Evolutionary conservation across 495 filamentous ascomycete species (phyloP).

Genomic region (Daldinia childiae): DNA sequence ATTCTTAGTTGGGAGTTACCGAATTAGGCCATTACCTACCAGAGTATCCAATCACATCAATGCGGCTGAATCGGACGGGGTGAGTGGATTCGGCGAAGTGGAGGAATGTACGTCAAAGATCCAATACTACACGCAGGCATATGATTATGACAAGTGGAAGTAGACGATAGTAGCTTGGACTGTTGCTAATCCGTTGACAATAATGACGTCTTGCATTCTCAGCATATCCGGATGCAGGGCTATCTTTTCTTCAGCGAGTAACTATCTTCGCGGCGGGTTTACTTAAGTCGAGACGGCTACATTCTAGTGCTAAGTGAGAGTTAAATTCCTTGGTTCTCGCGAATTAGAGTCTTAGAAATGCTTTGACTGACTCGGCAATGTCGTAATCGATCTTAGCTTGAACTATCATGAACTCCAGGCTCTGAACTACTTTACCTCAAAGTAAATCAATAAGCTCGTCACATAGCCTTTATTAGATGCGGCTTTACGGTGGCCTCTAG

Average conservation of each 20-base stretch:
- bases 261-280: background rate
- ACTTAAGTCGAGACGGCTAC: background rate
- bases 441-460: background rate
- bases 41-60: conserved; percentile 14
- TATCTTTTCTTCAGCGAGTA: background rate
- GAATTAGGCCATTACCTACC: background rate
- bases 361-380: conserved; percentile 22
- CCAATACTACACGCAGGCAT: background rate
- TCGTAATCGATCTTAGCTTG: conserved; percentile 15
- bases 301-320: conserved; percentile 1
- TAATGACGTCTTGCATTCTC: conserved; percentile 1
- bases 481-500: background rate
- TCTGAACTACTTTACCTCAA: background rate
- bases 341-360: conserved; percentile 8
- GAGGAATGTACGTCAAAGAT: conserved; percentile 18
- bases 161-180: background rate
- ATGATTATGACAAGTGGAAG: background rate
- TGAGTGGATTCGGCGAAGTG: conserved; percentile 1
- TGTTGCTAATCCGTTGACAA: background rate
- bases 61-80: background rate
- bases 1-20: conserved; percentile 1
- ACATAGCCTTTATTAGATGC: background rate
- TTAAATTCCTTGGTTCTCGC: background rate
- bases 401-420: background rate
- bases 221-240: background rate